phyloP scores from a whole-genome alignment of 768 basidiomycete species.

The Xanthoconium purpureum region DNA sequence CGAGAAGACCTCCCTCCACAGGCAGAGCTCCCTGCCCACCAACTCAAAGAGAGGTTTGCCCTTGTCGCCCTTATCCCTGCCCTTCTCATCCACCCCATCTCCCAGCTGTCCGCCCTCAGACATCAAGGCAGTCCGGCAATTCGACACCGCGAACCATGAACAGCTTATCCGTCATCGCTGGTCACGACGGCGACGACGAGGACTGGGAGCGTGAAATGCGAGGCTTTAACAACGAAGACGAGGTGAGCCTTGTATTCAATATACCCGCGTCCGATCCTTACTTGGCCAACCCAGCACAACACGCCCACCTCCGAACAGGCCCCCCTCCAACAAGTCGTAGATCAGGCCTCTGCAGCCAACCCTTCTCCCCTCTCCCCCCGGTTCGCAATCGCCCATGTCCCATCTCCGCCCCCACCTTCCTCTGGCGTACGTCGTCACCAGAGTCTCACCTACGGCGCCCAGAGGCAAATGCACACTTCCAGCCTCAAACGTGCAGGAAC shows the following conservation, averaged over 20 bases:
- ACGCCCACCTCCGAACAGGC: conserved; percentile 20
- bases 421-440: conserved; percentile 77
- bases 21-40: conserved; percentile 79
- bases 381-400: conserved; percentile 47
- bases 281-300: conserved; percentile 20
- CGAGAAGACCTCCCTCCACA: conserved; percentile 75
- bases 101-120: conserved; percentile 51
- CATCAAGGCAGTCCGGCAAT: conserved; percentile 53
- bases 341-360: conserved; percentile 38
- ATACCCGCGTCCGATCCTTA: not conserved
- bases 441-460: conserved; percentile 71
- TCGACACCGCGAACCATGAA: conserved; percentile 73
- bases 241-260: conserved; percentile 42
- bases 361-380: conserved; percentile 65
- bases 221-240: conserved; percentile 60
- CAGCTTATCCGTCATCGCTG: conserved; percentile 80
- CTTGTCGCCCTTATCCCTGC: not conserved
- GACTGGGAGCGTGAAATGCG: conserved; percentile 75
- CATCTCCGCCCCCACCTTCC: conserved; percentile 70
- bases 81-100: conserved; percentile 8
- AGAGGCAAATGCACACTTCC: conserved; percentile 46
- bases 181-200: conserved; percentile 85
- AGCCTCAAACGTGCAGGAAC: conserved; percentile 77
- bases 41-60: conserved; percentile 70
- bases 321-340: conserved; percentile 50